These are phyloP conservation scores for Conringia planisiliqua DNA, from an alignment of 345 rosid species.

Conservation along the genomic window DNA sequence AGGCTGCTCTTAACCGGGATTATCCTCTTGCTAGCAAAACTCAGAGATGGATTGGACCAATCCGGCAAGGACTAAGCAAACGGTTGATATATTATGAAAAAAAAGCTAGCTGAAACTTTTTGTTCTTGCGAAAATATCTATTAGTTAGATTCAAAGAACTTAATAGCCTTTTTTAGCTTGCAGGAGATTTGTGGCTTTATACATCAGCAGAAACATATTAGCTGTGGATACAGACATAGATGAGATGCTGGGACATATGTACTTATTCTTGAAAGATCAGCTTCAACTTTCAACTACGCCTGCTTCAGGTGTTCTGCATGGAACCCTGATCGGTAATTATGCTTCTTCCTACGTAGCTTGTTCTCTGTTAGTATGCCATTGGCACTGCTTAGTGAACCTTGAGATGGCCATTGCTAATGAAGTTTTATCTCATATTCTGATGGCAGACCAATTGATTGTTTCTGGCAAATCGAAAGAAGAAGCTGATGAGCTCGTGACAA, in stretches of 20 bases:
- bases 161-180: constrained; percentile 23
- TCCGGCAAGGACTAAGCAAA: constrained; percentile 63
- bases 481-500: constrained; percentile 75
- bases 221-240: constrained; percentile 52
- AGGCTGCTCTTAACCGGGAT: constrained; percentile 57
- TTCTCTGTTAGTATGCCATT: background rate
- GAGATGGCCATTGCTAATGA: background rate
- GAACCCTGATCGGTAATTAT: constrained; percentile 73
- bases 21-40: constrained; percentile 55
- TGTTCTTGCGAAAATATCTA: background rate
- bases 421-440: background rate
- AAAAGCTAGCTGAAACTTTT: background rate
- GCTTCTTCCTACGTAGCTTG: background rate
- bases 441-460: constrained; percentile 80
- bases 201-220: constrained; percentile 59
- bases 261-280: constrained; percentile 81
- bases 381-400: background rate
- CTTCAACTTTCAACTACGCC: constrained; percentile 59
- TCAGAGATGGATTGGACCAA: constrained; percentile 83
- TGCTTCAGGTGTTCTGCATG: constrained; percentile 70
- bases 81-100: constrained; percentile 37
- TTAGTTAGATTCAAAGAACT: constrained; percentile 1
- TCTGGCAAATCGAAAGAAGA: constrained; percentile 67
- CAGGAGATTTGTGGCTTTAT: constrained; percentile 79
- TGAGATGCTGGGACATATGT: constrained; percentile 83